Base-by-base conservation (phyloP, 1,284 basidiomycete species). In the Bjerkandera adusta region DNA sequence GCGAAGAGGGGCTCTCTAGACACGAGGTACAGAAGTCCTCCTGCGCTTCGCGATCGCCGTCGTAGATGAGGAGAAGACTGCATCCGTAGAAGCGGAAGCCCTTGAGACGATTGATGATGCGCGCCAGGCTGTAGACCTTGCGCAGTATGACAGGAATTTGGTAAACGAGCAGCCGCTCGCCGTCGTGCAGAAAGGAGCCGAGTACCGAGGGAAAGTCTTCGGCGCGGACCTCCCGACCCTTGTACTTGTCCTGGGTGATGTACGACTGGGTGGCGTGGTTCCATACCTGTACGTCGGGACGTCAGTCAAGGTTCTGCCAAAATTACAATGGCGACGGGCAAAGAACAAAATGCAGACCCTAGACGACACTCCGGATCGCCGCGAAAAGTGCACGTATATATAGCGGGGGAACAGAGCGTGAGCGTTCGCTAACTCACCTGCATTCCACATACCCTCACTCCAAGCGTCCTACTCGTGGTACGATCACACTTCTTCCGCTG, bases 71-170 rank as follows among this genome's bases (percentile, higher is more conserved):
- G 49, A 99, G 81, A 41, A 99, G 77, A 57, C 91, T 95, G 69
- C 95, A 97, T 18, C 97, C 97, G 63, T 99, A 99, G 68, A 99
- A 99, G 29, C 96, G 83, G 68, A 93, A 99, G 7, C 97, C 92
- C 56, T 87, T 85, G 47, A 99, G 72, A 4, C 86, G 81, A 60
- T 85, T 78, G 58, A 98, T 78, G 68, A 98, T 97, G 39, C 85
- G 81, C 16, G 96, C 96, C 30, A 99, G 82, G n/a, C 85, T 83
- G 61, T 96, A 95, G 16, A 99, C 73, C 70, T 98, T 97, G 64
- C 89, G 86, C 41, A 99, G 76, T 49, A 99, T 80, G 45, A 81
- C 68, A 5, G 96, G 97, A 52, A 99, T 95, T 58, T 99, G 97
- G 63, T 97, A 88, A 36, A 87, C 80, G 52, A 99, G 76, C 22